Evolutionary conservation across 306 rosid genomes (phyloP).

Genomic region (Sophora flavescens): DNA sequence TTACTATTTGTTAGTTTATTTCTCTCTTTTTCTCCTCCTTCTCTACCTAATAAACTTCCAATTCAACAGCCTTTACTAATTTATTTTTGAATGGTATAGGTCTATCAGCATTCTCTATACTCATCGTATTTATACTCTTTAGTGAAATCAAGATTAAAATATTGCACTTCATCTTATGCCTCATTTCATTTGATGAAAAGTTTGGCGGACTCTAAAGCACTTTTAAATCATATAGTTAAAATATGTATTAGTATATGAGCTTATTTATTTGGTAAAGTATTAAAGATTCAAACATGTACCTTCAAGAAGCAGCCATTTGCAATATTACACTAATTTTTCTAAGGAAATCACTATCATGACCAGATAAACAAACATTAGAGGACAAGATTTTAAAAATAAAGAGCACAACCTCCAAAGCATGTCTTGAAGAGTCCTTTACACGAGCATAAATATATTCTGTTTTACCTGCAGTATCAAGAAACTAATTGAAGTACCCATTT

Average conservation of each 20-base stretch:
- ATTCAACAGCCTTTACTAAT: too few species aligned
- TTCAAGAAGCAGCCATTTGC: slow-evolving; percentile 28
- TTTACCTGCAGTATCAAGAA: slow-evolving; percentile 76
- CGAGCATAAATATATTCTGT: slow-evolving; percentile 86
- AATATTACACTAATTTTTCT: slow-evolving; percentile 4
- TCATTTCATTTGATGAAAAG: slow-evolving; percentile 11
- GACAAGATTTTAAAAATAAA: slow-evolving; percentile 24
- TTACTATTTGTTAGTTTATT: too few species aligned
- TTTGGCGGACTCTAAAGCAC: slow-evolving; percentile 23
- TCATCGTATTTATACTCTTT: neutral
- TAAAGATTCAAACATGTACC: slow-evolving; percentile 20
- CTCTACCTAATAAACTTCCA: too few species aligned
- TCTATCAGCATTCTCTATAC: neutral
- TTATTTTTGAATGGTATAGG: too few species aligned
- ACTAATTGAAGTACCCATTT: slow-evolving; percentile 32
- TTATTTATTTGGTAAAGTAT: slow-evolving; percentile 23
- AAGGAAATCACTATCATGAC: neutral
- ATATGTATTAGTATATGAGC: slow-evolving; percentile 23
- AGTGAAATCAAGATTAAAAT: slow-evolving; percentile 18
- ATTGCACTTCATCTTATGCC: neutral
- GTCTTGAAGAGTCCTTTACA: slow-evolving; percentile 75
- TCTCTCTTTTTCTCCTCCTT: too few species aligned
- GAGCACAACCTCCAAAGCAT: slow-evolving; percentile 75
- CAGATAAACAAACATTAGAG: slow-evolving; percentile 17
- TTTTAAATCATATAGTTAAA: slow-evolving; percentile 19